Evolutionary conservation across 345 rosid species (phyloP).

Genomic region (Bruguiera sexangula): DNA sequence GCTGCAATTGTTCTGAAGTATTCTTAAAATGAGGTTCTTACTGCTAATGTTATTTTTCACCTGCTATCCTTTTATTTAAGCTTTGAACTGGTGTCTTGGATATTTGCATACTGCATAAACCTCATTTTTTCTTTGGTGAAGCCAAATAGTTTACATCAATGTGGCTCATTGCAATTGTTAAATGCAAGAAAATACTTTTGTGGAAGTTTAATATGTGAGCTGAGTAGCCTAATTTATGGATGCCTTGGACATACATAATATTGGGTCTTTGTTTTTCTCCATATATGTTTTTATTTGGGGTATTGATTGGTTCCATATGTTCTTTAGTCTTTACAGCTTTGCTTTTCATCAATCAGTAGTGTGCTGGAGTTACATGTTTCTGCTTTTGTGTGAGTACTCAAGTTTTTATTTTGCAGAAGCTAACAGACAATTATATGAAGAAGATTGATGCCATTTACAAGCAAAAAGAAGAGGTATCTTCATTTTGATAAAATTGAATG

Average conservation of each 20-base stretch:
- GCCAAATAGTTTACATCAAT: background rate
- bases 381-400: background rate
- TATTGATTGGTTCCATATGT: background rate
- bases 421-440: slow-evolving; percentile 84
- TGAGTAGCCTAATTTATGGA: background rate
- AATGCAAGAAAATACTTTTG: background rate
- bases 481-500: background rate
- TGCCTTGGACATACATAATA: background rate
- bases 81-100: background rate
- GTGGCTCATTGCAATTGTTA: background rate
- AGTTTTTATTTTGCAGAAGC: slow-evolving; percentile 54
- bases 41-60: too few species aligned
- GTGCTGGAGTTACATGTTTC: background rate
- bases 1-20: too few species aligned
- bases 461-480: slow-evolving; percentile 86
- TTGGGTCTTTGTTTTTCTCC: background rate
- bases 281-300: background rate
- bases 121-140: background rate
- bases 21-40: too few species aligned
- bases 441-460: slow-evolving; percentile 71
- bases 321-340: slow-evolving; percentile 1
- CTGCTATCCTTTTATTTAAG: too few species aligned
- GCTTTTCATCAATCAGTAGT: too few species aligned
- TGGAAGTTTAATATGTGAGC: background rate
- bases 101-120: background rate